Evolutionary conservation across 1,284 basidiomycete species (phyloP).

Genomic region (Ustilago vetiveriae): DNA sequence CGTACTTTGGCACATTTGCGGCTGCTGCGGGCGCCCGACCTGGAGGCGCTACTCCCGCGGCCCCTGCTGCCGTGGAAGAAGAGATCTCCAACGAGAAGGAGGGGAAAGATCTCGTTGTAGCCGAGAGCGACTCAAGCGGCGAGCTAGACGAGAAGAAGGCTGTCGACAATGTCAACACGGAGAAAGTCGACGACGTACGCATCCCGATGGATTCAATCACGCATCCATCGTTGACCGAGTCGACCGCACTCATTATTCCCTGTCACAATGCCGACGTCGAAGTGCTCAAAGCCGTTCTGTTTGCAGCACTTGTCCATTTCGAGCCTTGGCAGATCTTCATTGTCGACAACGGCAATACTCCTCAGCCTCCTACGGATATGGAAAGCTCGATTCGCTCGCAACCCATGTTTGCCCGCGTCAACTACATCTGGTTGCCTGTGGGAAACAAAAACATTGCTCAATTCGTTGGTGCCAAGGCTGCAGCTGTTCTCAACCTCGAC

Average conservation of each 20-base stretch:
- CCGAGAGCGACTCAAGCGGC: slow-evolving; percentile 1
- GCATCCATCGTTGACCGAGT: slow-evolving; percentile 34
- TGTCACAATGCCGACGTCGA: slow-evolving; percentile 42
- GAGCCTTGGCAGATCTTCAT: slow-evolving; percentile 45
- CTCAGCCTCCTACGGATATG: slow-evolving; percentile 17
- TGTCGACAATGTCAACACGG: not conserved
- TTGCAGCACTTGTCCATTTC: slow-evolving; percentile 35
- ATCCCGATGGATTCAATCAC: slow-evolving; percentile 23
- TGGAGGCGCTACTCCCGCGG: not conserved
- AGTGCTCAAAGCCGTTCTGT: slow-evolving; percentile 32
- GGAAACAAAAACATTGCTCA: slow-evolving; percentile 46
- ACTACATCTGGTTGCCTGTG: slow-evolving; percentile 40
- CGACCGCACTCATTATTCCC: slow-evolving; percentile 34
- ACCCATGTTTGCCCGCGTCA: slow-evolving; percentile 34
- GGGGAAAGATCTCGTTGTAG: not conserved
- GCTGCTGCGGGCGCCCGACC: slow-evolving; percentile 23
- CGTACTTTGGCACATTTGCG: slow-evolving; percentile 23
- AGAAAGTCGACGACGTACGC: slow-evolving; percentile 5
- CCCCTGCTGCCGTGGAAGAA: not conserved
- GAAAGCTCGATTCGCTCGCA: slow-evolving; percentile 23
- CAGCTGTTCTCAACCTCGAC: slow-evolving; percentile 21
- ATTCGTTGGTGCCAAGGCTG: slow-evolving; percentile 36
- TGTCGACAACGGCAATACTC: slow-evolving; percentile 34
- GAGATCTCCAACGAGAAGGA: slow-evolving; percentile 8
- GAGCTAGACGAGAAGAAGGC: slow-evolving; percentile 21